phyloP scores from a whole-genome alignment of 2,329 filamentous ascomycete species.

The Mycogone perniciosa region DNA sequence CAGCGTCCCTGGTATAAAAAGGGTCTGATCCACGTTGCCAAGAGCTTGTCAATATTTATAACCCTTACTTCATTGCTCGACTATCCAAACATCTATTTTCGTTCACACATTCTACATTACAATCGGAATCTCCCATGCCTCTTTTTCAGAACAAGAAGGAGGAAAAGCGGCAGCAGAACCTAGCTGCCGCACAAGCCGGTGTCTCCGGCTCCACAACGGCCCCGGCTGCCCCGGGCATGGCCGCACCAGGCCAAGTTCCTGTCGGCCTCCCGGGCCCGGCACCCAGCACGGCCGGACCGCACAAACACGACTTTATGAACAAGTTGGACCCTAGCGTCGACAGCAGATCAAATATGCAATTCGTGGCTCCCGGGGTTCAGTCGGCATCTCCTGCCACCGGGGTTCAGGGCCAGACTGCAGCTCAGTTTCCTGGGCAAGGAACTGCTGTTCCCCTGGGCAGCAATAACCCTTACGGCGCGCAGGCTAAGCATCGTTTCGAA shows the following conservation, averaged over 20 bases:
- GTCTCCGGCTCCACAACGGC: neutral
- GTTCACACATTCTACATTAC: neutral
- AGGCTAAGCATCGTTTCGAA: slow-evolving; percentile 30
- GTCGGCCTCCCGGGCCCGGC: slow-evolving; percentile 13
- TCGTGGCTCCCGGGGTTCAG: neutral
- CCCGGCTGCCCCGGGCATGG: neutral
- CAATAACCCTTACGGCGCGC: slow-evolving; percentile 7
- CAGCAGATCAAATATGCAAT: slow-evolving; percentile 8
- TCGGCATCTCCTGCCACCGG: neutral
- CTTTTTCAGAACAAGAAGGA: slow-evolving; percentile 4
- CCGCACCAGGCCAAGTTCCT: neutral
- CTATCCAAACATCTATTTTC: neutral
- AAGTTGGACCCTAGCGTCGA: slow-evolving; percentile 14
- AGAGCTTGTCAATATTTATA: too few relatives aligned
- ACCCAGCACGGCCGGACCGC: slow-evolving; percentile 13
- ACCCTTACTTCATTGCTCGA: neutral
- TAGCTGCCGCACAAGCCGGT: neutral
- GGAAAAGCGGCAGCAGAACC: slow-evolving; percentile 1
- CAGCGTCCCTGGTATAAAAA: too few relatives aligned
- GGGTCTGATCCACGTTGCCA: too few relatives aligned
- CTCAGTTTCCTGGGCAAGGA: neutral
- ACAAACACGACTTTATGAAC: slow-evolving; percentile 14
- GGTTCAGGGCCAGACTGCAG: neutral
- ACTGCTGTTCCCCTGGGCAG: neutral
- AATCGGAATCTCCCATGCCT: neutral